phyloP scores from a whole-genome alignment of 805 yeast genomes.

The Lipomyces sp. region DNA sequence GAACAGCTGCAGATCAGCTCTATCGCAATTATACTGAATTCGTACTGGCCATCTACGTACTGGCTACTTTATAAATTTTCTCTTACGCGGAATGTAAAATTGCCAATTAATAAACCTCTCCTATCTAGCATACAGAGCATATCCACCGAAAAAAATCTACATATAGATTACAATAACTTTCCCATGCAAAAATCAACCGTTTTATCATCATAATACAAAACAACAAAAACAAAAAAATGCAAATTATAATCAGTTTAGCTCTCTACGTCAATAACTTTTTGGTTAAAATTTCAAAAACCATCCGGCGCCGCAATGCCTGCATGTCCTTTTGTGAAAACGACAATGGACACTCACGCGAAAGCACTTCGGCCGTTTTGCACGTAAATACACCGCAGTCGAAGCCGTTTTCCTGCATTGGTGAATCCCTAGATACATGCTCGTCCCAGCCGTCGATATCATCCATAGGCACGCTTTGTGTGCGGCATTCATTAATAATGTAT shows the following conservation, averaged over 20 bases:
- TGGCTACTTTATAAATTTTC: no score
- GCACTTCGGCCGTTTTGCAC: constrained; percentile 71
- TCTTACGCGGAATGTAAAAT: no score
- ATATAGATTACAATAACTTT: not conserved
- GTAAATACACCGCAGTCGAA: constrained; percentile 95
- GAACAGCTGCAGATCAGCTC: no score
- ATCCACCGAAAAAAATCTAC: not conserved
- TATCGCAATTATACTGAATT: no score
- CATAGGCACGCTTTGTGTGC: constrained; percentile 52
- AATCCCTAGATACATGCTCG: constrained; percentile 44
- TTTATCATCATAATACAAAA: constrained; percentile 3
- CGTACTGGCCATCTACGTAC: no score
- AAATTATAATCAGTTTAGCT: not conserved
- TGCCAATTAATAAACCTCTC: no score
- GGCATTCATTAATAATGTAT: constrained; percentile 72
- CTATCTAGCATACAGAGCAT: not conserved
- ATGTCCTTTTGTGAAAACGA: constrained; percentile 72
- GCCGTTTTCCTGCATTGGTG: constrained; percentile 90
- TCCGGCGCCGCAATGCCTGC: constrained; percentile 64
- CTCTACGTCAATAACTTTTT: constrained; percentile 19
- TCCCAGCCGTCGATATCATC: constrained; percentile 41
- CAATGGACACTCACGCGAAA: constrained; percentile 58
- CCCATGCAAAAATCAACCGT: not conserved
- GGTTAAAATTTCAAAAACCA: constrained; percentile 64
- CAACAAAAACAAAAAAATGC: not conserved